A percentile compares a stretch with the other conserved stretches of the same genome.
These are phyloP conservation scores for Rhizopogon roseolus DNA, from an alignment of 768 basidiomycete genomes.

Conservation along the genomic window DNA sequence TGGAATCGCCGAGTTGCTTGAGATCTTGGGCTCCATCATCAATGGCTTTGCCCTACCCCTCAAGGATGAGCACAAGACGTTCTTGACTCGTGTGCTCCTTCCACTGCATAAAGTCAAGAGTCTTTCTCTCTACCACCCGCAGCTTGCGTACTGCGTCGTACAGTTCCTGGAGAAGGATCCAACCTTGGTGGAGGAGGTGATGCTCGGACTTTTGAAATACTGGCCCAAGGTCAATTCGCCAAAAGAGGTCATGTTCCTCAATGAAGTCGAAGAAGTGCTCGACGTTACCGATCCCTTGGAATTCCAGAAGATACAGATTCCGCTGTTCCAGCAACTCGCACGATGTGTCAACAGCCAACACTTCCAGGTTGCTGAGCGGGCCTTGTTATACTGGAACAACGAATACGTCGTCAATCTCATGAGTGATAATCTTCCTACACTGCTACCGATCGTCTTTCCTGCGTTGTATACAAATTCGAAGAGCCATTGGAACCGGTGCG, in stretches of 20 bases:
- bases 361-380: conserved; percentile 98
- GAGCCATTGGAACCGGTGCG: conserved; percentile 97
- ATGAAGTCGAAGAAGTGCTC: conserved; percentile 97
- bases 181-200: conserved; percentile 88
- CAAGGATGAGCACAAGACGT: conserved; percentile 98
- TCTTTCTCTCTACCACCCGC: conserved; percentile 98
- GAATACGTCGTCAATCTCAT: conserved; percentile 99
- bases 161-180: conserved; percentile 98
- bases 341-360: conserved; percentile 99
- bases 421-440: conserved; percentile 86
- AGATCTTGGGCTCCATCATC: conserved; percentile 98
- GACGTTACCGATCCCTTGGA: conserved; percentile 97
- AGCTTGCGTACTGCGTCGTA: conserved; percentile 97
- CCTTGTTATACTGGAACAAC: conserved; percentile 98
- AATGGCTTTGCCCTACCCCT: conserved; percentile 97
- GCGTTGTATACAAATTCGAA: conserved; percentile 94
- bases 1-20: conserved; percentile 95
- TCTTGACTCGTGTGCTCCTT: conserved; percentile 89
- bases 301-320: conserved; percentile 92
- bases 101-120: conserved; percentile 98
- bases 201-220: conserved; percentile 91
- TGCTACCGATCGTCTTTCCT: conserved; percentile 96
- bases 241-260: conserved; percentile 99
- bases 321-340: conserved; percentile 90
- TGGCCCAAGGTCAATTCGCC: conserved; percentile 99